These are phyloP conservation scores for Alternaria consortialis DNA, from an alignment of 2,329 filamentous ascomycete genomes.

Conservation along the genomic window DNA sequence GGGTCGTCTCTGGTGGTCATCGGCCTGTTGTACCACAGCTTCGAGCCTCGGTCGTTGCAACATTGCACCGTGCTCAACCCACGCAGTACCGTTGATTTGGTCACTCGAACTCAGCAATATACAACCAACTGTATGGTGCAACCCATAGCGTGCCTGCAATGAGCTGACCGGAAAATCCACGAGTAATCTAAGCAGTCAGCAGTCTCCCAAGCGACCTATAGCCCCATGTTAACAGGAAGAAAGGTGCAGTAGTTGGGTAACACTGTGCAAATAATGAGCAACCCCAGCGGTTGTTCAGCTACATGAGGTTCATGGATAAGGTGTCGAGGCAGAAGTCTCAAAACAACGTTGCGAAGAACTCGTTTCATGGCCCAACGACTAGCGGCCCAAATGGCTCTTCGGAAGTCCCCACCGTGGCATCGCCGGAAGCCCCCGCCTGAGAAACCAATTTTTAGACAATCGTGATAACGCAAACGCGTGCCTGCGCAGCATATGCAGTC, in stretches of 20 bases:
- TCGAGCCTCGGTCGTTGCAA: constrained; percentile 3
- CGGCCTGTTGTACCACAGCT: neutral
- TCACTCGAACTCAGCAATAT: constrained; percentile 7
- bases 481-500: neutral
- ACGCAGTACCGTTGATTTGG: constrained; percentile 7
- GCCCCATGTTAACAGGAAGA: neutral
- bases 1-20: constrained; percentile 3
- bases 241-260: constrained; percentile 7
- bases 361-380: neutral
- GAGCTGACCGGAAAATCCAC: constrained; percentile 9
- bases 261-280: constrained; percentile 4
- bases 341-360: neutral
- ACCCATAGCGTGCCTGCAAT: neutral
- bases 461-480: neutral
- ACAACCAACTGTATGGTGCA: constrained; percentile 8
- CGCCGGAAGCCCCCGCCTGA: neutral
- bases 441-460: neutral
- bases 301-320: constrained; percentile 9
- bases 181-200: constrained; percentile 13
- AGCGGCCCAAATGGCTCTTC: neutral
- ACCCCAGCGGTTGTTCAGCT: constrained; percentile 3
- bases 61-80: constrained; percentile 21
- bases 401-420: neutral
- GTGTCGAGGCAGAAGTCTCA: neutral
- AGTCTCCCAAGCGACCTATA: constrained; percentile 10